These are phyloP conservation scores for Linaria vulgaris DNA, from an alignment of 257 asterid species.

Conservation along the genomic window DNA sequence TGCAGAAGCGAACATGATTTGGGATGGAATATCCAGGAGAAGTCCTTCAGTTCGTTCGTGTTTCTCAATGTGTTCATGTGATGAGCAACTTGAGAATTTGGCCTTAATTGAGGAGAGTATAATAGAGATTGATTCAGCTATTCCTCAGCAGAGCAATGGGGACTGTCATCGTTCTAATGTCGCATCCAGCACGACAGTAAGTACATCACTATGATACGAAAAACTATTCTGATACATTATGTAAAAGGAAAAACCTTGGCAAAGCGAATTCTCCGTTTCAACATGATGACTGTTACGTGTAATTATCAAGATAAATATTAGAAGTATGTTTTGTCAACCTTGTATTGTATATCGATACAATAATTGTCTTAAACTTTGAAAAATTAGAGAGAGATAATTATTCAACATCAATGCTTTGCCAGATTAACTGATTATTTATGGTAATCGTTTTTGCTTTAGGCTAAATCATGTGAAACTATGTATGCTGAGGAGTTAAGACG, in stretches of 20 bases:
- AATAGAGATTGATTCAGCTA: constrained; percentile 31
- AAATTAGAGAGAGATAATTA: too few species aligned
- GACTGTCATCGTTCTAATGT: constrained; percentile 29
- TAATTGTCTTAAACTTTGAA: too few species aligned
- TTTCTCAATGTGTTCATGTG: constrained; percentile 50
- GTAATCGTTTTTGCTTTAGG: too few species aligned
- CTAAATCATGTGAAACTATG: constrained; percentile 54
- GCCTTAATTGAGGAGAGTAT: constrained; percentile 36
- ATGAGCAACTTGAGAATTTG: constrained; percentile 43
- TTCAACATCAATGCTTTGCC: constrained; percentile 7
- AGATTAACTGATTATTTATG: too few species aligned
- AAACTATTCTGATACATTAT: too few species aligned
- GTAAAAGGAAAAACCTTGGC: too few species aligned
- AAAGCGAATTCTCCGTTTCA: too few species aligned
- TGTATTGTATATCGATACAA: too few species aligned
- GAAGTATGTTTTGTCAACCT: too few species aligned
- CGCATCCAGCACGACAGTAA: constrained; percentile 47
- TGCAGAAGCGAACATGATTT: constrained; percentile 43
- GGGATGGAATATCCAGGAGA: constrained; percentile 42
- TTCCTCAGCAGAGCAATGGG: constrained; percentile 22
- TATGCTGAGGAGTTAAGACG: constrained; percentile 52
- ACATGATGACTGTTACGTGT: too few species aligned
- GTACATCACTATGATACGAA: constrained; percentile 31
- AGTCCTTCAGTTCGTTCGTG: constrained; percentile 59
- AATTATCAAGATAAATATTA: too few species aligned